A percentile compares a stretch with the other conserved stretches of the same genome.
phyloP scores from a whole-genome alignment of 2,329 filamentous ascomycete genomes.

The Ceratocystis variospora region DNA sequence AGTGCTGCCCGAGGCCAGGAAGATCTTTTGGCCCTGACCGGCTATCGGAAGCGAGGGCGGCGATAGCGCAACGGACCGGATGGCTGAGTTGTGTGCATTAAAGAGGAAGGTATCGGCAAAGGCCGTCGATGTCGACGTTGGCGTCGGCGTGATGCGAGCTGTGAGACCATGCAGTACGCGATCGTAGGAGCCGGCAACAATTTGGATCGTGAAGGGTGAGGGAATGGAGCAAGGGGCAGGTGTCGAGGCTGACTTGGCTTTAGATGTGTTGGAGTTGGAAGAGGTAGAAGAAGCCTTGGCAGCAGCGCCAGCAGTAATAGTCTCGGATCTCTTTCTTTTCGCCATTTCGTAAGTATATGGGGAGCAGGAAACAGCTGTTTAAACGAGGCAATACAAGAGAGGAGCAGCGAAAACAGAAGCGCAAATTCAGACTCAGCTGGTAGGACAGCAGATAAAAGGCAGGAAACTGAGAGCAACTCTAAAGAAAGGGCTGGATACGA shows the following conservation, averaged over 20 bases:
- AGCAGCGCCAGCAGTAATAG: slow-evolving; percentile 21
- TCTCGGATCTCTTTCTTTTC: slow-evolving; percentile 37
- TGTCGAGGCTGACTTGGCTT: not conserved
- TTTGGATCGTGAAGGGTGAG: slow-evolving; percentile 54
- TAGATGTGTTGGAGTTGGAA: slow-evolving; percentile 6
- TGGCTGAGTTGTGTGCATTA: slow-evolving; percentile 79
- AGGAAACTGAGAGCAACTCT: not conserved
- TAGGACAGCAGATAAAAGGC: too few species aligned
- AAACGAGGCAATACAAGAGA: not conserved
- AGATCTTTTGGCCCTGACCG: slow-evolving; percentile 62
- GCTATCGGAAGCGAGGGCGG: slow-evolving; percentile 49
- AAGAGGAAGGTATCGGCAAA: slow-evolving; percentile 94
- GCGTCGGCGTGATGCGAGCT: slow-evolving; percentile 44
- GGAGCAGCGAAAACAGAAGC: not conserved
- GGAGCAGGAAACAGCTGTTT: not conserved
- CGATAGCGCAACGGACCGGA: slow-evolving; percentile 79
- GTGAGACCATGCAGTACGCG: slow-evolving; percentile 80
- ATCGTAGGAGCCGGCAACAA: slow-evolving; percentile 89
- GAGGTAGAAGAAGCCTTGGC: slow-evolving; percentile 25
- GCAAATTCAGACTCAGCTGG: not conserved
- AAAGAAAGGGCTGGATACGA: not conserved
- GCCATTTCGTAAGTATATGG: slow-evolving; percentile 27
- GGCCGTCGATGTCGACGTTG: slow-evolving; percentile 36
- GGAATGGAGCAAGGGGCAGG: slow-evolving; percentile 17
- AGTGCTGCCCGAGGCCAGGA: slow-evolving; percentile 80